Percentiles rank a stretch among this genome's conserved stretches.
These are phyloP conservation scores for Cyberlindnera maclurae DNA, from an alignment of 805 yeast genomes.

Conservation along the genomic window DNA sequence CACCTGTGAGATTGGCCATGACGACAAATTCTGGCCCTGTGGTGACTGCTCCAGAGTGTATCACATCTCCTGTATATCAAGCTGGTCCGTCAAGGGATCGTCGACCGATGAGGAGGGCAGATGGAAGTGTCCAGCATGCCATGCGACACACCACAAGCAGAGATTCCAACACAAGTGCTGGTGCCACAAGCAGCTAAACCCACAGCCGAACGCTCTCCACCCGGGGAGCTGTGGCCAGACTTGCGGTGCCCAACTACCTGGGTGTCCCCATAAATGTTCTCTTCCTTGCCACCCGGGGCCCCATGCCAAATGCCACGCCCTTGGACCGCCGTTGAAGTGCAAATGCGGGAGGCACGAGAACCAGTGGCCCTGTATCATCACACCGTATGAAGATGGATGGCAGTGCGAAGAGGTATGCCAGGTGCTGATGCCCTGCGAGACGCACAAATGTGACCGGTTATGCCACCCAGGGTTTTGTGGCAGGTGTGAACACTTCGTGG, in stretches of 20 bases:
- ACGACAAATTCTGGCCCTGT: constrained; percentile 75
- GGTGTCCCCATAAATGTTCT: constrained; percentile 71
- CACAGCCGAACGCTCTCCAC: constrained; percentile 44
- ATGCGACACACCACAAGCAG: constrained; percentile 36
- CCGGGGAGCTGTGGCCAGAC: constrained; percentile 91
- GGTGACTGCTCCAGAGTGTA: constrained; percentile 71
- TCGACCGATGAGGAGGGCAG: constrained; percentile 49
- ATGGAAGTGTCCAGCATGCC: constrained; percentile 90
- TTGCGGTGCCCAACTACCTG: constrained; percentile 48
- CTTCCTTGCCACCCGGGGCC: constrained; percentile 85
- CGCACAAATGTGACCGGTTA: constrained; percentile 51
- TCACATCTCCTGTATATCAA: constrained; percentile 75
- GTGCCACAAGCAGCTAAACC: constrained; percentile 79
- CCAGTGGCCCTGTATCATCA: constrained; percentile 67
- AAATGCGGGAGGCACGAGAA: constrained; percentile 62
- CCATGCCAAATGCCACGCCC: constrained; percentile 73
- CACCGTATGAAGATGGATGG: constrained; percentile 66
- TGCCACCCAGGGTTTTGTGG: constrained; percentile 90
- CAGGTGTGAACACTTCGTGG: constrained; percentile 45
- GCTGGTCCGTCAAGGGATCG: constrained; percentile 80
- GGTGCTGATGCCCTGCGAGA: constrained; percentile 60
- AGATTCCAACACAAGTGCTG: constrained; percentile 69
- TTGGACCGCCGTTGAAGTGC: constrained; percentile 66
- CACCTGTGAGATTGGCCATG: constrained; percentile 67
- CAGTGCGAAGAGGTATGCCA: constrained; percentile 56